These are phyloP conservation scores for Simmondsia chinensis DNA, from an alignment of 148 eudicot species.

Conservation along the genomic window DNA sequence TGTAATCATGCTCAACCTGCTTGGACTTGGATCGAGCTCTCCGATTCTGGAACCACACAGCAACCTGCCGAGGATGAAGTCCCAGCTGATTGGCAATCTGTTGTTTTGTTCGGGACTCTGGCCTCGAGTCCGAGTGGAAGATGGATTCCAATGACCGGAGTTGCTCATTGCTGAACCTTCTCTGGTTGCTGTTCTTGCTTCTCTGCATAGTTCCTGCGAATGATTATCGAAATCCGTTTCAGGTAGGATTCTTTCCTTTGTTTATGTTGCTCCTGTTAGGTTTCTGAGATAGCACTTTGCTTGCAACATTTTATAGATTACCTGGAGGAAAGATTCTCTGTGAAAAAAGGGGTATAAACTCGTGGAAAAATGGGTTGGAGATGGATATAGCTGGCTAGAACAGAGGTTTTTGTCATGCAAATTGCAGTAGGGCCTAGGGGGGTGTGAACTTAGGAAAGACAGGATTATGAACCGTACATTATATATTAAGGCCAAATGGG, in stretches of 20 bases:
- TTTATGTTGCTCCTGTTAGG: no score
- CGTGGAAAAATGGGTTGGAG: no score
- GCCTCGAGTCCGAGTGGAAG: conserved; percentile 38
- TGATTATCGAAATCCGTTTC: conserved; percentile 7
- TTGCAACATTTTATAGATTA: no score
- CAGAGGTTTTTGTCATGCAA: no score
- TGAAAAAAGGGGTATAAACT: no score
- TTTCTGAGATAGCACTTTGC: no score
- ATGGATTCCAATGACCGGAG: conserved; percentile 30
- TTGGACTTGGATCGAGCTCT: conserved; percentile 49
- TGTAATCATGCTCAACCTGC: conserved; percentile 41
- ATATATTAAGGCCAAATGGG: no score
- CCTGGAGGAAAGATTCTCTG: no score
- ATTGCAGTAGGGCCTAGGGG: no score
- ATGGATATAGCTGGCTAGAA: no score
- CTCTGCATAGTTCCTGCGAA: conserved; percentile 9
- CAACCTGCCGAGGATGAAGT: conserved; percentile 47
- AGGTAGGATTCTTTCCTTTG: neutral
- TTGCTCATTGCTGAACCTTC: conserved; percentile 35
- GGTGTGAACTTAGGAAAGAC: no score
- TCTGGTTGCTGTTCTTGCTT: conserved; percentile 21
- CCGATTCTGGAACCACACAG: conserved; percentile 58
- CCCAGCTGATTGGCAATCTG: conserved; percentile 43
- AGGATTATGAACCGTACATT: no score
- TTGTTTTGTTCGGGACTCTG: conserved; percentile 36